Evolutionary conservation across 345 rosid species (phyloP).

Genomic region (Salix viminalis): DNA sequence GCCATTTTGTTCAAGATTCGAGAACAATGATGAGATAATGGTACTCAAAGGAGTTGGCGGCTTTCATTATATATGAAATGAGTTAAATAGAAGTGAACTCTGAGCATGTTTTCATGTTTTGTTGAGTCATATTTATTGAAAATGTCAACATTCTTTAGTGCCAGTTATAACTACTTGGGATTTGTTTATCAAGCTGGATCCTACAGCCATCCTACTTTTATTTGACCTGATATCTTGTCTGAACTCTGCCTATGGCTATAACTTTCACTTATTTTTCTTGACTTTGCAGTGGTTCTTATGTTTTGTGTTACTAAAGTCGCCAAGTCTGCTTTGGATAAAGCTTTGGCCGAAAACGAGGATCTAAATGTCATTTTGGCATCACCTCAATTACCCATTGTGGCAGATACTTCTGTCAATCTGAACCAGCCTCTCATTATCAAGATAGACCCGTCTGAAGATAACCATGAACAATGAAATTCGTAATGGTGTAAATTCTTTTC

Average conservation of each 20-base stretch:
- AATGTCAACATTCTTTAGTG: not conserved
- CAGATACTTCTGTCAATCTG: slow-evolving; percentile 42
- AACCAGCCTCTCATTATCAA: slow-evolving; percentile 71
- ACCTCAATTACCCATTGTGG: slow-evolving; percentile 39
- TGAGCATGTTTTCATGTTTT: not conserved
- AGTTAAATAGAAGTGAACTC: not conserved
- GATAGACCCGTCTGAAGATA: slow-evolving; percentile 48
- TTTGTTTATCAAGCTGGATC: not conserved
- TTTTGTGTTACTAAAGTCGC: slow-evolving; percentile 76
- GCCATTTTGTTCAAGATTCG: not conserved
- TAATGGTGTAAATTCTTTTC: slow-evolving; percentile 40
- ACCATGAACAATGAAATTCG: slow-evolving; percentile 36
- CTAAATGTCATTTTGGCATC: slow-evolving; percentile 36
- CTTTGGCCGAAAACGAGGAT: slow-evolving; percentile 81
- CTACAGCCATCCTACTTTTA: not conserved
- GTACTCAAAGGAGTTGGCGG: not conserved
- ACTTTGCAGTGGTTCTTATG: slow-evolving; percentile 68
- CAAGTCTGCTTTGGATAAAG: slow-evolving; percentile 72
- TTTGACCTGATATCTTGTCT: not conserved
- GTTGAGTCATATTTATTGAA: not conserved
- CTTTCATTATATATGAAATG: not conserved
- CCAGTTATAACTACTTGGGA: not conserved
- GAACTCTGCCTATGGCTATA: not conserved
- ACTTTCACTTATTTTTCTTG: not conserved
- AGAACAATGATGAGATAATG: not conserved